Evolutionary conservation across 164 flowering plant species (phyloP), one percentile per base, ranked within the genome.

Genomic region (Brasenia schreberi): DNA sequence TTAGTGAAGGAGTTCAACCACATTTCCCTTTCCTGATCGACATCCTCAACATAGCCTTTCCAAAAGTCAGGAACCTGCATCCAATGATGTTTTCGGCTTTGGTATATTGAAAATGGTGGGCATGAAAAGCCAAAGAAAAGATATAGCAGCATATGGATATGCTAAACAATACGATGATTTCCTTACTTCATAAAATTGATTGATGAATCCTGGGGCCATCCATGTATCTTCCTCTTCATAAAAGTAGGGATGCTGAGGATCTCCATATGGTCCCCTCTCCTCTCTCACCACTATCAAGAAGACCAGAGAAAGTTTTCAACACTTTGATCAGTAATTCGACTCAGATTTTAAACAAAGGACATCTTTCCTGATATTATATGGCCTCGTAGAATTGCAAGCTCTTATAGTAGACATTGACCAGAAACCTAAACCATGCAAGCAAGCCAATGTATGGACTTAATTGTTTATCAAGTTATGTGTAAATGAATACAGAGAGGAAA

Each of bases 171-270:
- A 56, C 2, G 27, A 23, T 56, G n/a, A 63, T 43, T 19, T 43
- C 42, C 77, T 73, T 77, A 87, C 98, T 66, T 90, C 97, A 70
- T 84, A 83, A 73, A 93, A 93, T 73, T 93, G 96, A 77, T 93
- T 86, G 66, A 90, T 83, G 75, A 93, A 93, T 64, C 98, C 98
- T 9, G 98, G 98, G 43, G 97, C 98, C 97, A 88, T 89, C 98
- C 98, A 93, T 65, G 80, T 88, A 74, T 93, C 96, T 23, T 90
- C 98, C 66, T 79, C 96, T 69, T 90, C 98, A 66, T 93, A 93
- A 42, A 93, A 78, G 76, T 93, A 93, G 12, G 97, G 96, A 83
- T 93, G 98, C 68, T 87, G 92, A 68, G 98, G 98, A 82, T 93
- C 98, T 77, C 72, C 71, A 76, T 87, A 93, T 23, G 97, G 98